A percentile compares a stretch with the other conserved stretches of the same genome.
Conservation (phyloP, 2,329 filamentous ascomycete genomes). For the Alternaria sp. region DNA sequence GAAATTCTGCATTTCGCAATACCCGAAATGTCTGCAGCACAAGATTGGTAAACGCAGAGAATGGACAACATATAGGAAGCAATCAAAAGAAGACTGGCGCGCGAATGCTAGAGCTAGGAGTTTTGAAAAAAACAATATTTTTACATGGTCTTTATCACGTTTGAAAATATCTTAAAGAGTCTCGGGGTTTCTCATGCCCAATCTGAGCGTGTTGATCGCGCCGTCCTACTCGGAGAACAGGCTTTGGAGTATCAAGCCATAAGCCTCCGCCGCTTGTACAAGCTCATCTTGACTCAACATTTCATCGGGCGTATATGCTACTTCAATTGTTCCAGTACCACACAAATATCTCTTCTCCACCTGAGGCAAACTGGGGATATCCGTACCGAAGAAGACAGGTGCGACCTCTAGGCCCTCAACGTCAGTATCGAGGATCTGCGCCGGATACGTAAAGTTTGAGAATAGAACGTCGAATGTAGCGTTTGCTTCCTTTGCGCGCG, state of each 20-base stretch:
- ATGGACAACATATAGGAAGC: too few relatives aligned
- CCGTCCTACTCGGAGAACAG: slow-evolving; percentile 23
- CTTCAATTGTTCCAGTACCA: slow-evolving; percentile 34
- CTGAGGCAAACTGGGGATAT: slow-evolving; percentile 35
- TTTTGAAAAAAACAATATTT: too few relatives aligned
- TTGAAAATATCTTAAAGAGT: too few relatives aligned
- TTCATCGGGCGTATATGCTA: slow-evolving; percentile 37
- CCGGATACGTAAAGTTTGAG: slow-evolving; percentile 18
- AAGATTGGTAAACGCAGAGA: too few relatives aligned
- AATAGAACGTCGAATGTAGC: slow-evolving; percentile 29
- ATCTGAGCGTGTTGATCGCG: not conserved
- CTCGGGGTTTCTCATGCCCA: not conserved
- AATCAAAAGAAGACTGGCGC: too few relatives aligned
- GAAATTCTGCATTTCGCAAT: too few relatives aligned
- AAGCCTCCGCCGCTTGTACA: slow-evolving; percentile 35
- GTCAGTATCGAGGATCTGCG: slow-evolving; percentile 34
- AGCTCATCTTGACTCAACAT: slow-evolving; percentile 32
- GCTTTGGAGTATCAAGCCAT: slow-evolving; percentile 32
- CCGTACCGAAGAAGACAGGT: slow-evolving; percentile 38
- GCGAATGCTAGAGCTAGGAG: too few relatives aligned
- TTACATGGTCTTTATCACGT: too few relatives aligned
- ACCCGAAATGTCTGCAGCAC: too few relatives aligned
- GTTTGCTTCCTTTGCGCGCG: slow-evolving; percentile 24
- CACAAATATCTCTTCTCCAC: slow-evolving; percentile 36
- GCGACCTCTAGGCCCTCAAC: slow-evolving; percentile 34